Conservation (phyloP, 768 basidiomycete genomes). For the Amyloporia xantha region DNA sequence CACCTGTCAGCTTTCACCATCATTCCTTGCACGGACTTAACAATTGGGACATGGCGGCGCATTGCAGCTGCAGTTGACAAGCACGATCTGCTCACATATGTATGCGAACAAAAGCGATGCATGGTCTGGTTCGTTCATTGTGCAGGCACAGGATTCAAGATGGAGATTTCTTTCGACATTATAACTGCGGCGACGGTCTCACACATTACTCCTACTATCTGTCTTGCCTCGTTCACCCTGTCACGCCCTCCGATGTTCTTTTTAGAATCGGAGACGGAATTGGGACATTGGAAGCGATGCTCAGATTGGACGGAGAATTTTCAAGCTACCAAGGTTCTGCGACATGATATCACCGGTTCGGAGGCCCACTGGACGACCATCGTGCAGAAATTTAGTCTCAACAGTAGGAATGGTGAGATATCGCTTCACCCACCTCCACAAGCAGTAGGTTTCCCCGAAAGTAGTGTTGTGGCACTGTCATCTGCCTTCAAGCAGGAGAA, state of each 20-base stretch:
- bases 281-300: slow-evolving; percentile 49
- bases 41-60: slow-evolving; percentile 75
- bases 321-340: slow-evolving; percentile 58
- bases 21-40: slow-evolving; percentile 69
- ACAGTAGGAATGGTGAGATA: not conserved
- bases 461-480: too few species aligned
- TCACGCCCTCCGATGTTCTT: slow-evolving; percentile 66
- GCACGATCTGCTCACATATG: slow-evolving; percentile 70
- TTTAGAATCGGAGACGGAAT: slow-evolving; percentile 34
- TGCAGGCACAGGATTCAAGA: slow-evolving; percentile 71
- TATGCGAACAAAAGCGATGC: slow-evolving; percentile 57
- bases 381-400: slow-evolving; percentile 37
- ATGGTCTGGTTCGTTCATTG: slow-evolving; percentile 79
- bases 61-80: slow-evolving; percentile 48
- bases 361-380: slow-evolving; percentile 31
- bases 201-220: slow-evolving; percentile 47
- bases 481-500: too few species aligned
- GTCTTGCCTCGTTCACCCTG: slow-evolving; percentile 56
- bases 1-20: slow-evolving; percentile 53
- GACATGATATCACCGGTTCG: slow-evolving; percentile 63
- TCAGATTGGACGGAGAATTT: slow-evolving; percentile 73
- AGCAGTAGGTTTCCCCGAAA: too few species aligned
- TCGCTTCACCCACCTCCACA: slow-evolving; percentile 7
- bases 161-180: slow-evolving; percentile 69
- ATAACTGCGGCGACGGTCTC: slow-evolving; percentile 54